Base-by-base conservation (phyloP, 345 rosid genomes). In the Durio zibethinus region DNA sequence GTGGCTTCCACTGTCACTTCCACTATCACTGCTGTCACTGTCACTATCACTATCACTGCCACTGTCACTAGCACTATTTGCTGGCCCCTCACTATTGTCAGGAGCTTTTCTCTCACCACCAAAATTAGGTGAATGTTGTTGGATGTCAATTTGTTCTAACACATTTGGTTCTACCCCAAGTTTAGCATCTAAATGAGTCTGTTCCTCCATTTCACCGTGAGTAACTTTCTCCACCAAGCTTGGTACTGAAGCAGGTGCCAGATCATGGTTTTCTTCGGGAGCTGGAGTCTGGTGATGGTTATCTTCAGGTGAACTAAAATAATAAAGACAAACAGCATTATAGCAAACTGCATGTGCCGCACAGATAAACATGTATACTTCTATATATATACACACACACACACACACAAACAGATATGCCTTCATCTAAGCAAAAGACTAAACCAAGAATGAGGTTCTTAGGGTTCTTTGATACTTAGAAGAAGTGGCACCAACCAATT, bases 41-140 rank as follows among this genome's bases (percentile, higher is more conserved):
- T 84, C 73, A 68, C 73, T 68, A 8, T 43, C 72, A 68, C 54
- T 68, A 25, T 43, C 72, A 43, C 73, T 68, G 33, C n/a, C 95
- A 73, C 94, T 93, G 76, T 89, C 93, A 67, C 98, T 92, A 82
- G 97, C 93, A 87, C 94, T 91, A 77, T 78, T 86, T 48, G 87
- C 91, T 70, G 78, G 90, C 79, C 85, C 91, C 82, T 89, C 97
- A 75, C 89, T 86, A 76, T 87, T 82, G 81, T 89, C 93, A 66
- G 89, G 88, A 48, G 79, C 82, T 80, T 92, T 90, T 82, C 85
- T 90, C 80, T 84, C 97, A 72, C 90, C 88, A 77, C 79, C 84
- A 66, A 85, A 53, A 81, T 88, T 91, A 65, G 93, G 94, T 45
- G 73, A 68, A 27, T 25, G 78, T 56, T 83, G 88, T 80, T 85